Conservation (phyloP, 2,329 filamentous ascomycete genomes). For the Claviceps sp. region DNA sequence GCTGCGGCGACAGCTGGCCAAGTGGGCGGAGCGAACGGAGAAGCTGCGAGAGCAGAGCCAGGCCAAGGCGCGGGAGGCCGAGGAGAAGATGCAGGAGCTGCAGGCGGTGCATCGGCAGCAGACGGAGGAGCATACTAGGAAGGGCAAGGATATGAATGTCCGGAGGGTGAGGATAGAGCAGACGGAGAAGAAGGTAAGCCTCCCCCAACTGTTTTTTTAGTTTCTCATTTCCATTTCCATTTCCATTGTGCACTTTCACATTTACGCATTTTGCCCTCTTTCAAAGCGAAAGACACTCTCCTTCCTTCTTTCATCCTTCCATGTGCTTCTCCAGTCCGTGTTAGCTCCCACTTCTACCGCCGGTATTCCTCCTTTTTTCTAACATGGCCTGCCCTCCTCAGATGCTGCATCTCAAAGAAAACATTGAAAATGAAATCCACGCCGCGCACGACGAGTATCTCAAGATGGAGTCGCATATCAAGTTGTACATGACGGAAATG, state of each 20-base stretch:
- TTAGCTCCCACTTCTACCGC: too few relatives aligned
- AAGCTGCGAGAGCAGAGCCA: constrained; percentile 68
- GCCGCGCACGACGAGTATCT: constrained; percentile 85
- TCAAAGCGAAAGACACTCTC: too few relatives aligned
- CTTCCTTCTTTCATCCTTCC: background rate
- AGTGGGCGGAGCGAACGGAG: constrained; percentile 78
- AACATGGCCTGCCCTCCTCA: constrained; percentile 21
- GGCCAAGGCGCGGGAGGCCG: constrained; percentile 68
- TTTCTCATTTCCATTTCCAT: background rate
- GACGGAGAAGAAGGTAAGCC: constrained; percentile 85
- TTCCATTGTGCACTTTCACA: too few relatives aligned
- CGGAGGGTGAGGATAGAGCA: constrained; percentile 90
- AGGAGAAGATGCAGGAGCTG: constrained; percentile 82
- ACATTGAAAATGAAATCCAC: constrained; percentile 89
- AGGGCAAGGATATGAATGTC: constrained; percentile 84
- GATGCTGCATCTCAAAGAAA: constrained; percentile 97
- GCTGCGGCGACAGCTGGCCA: constrained; percentile 68
- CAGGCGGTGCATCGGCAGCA: constrained; percentile 65
- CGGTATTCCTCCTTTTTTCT: too few relatives aligned
- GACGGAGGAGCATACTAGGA: constrained; percentile 72
- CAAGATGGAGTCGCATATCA: constrained; percentile 95
- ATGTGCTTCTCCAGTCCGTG: background rate
- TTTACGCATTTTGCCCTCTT: too few relatives aligned
- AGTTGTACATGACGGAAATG: constrained; percentile 97
- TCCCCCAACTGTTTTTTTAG: background rate